Base-by-base conservation (phyloP, 768 basidiomycete genomes). In the Russula sp. region DNA sequence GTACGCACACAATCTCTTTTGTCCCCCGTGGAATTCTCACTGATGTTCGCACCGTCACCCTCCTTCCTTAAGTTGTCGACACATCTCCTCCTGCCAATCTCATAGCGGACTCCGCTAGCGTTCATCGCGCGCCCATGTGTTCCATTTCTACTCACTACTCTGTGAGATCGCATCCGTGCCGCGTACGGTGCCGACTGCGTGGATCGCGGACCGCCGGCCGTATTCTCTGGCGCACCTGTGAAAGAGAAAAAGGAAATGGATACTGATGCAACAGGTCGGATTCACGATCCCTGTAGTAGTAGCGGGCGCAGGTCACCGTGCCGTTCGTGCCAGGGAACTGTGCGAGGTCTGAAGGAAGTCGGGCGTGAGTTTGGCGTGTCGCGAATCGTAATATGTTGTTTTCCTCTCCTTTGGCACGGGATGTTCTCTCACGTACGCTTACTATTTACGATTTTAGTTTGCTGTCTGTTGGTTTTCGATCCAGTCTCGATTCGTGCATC, bases 101-200 rank as follows among this genome's bases (percentile, higher is more conserved):
- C 3, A 80, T 95, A 26, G 79, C 86, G 0, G 86, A 92, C 64
- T 83, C 88, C 0, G 83, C 88, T 13, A 84, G 68, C 84, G 90
- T 0, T 94, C 94, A 1, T 74, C 84, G 0, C 81, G 84, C 20
- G 93, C 89, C 0, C 94, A 96, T 70, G 76, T 98, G 11, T 96
- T 96, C 80, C 87, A 94, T 72, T 87, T 96, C 63, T 96, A 95
- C 71, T 77, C 84, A 0, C 76, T 90, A 2, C 74, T 97, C 5
- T 89, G 89, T 69, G 87, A 93, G 69, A 87, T 96, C 53, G 87
- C 83, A 10, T 85, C 92, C 2, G 82, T 88, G 61, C 84, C 89
- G 0, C 79, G 86, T 34, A 83, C 81, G 69, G 79, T 85, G 16
- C 90, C 93, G 0, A 79, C 82, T 2, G 81, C 84, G 13, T 93